Evolutionary conservation across 768 basidiomycete species (phyloP).

Genomic region (Mycena latifolia): DNA sequence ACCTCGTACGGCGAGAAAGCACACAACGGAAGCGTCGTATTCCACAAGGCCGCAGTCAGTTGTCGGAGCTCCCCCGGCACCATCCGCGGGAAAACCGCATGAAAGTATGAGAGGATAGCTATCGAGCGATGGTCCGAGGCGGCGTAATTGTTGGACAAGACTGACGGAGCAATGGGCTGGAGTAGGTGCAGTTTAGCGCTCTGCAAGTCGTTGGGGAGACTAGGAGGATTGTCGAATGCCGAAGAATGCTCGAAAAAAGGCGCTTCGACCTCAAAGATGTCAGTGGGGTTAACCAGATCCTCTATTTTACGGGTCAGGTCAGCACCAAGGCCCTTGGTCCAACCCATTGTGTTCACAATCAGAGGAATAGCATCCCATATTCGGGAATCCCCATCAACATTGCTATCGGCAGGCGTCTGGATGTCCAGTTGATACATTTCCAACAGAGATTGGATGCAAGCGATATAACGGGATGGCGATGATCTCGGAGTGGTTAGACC

Average conservation of each 20-base stretch:
- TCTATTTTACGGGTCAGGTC: constrained; percentile 83
- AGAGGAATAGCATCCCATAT: constrained; percentile 78
- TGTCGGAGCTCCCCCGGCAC: constrained; percentile 44
- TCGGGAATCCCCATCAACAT: constrained; percentile 48
- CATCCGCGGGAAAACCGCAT: constrained; percentile 56
- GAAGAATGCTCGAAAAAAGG: constrained; percentile 42
- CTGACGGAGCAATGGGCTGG: constrained; percentile 57
- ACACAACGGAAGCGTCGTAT: constrained; percentile 75
- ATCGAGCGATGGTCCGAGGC: constrained; percentile 81
- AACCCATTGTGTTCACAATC: constrained; percentile 96
- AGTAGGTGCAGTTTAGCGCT: constrained; percentile 55
- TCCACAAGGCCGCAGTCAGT: constrained; percentile 67
- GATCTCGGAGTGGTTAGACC: constrained; percentile 84
- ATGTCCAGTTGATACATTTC: constrained; percentile 79
- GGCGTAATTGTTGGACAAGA: constrained; percentile 57
- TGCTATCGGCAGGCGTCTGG: constrained; percentile 52
- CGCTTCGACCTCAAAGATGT: constrained; percentile 66
- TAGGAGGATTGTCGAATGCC: constrained; percentile 11
- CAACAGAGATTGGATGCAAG: constrained; percentile 74
- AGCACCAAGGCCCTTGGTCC: constrained; percentile 93
- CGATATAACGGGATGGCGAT: constrained; percentile 81
- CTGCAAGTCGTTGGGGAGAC: neutral
- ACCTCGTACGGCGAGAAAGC: constrained; percentile 81
- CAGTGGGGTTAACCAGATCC: constrained; percentile 68
- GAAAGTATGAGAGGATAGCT: constrained; percentile 83